Base-by-base conservation (phyloP, 305 asterid species). In the Fraxinus ornus region DNA sequence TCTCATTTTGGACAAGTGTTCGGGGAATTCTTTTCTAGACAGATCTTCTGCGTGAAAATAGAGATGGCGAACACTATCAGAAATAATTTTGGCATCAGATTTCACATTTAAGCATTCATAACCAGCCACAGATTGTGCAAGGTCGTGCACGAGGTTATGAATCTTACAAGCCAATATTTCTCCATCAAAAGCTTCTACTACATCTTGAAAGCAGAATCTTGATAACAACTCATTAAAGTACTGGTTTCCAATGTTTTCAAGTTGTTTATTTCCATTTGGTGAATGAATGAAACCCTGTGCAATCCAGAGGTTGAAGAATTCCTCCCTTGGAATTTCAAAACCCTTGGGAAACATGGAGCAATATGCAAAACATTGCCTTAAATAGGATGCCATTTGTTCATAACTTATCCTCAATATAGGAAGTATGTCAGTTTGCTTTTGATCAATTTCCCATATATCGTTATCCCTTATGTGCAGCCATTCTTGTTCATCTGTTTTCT, bases 351-450 rank as follows among this genome's bases (percentile, higher is more conserved):
- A 88, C 92, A 86, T 86, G 47, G 90, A 88, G 87, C 90, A 90
- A 85, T 90, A 90, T 9, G 92, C 91, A 80, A 90, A 88, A 75
- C 94, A 90, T 73, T 89, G 94, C 87, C 85, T 91, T 79, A 91
- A 75, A 83, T 86, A 74, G 37, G 89, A 83, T 10, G 94, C 90
- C 80, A 90, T 77, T 47, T 82, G 82, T 60, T 89, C 92, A 72
- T 89, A 90, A 74, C 91, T 90, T 78, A 89, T 82, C 83, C 84
- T 75, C 84, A 90, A 76, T n/a, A 90, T 70, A 12, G 91, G 90
- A 28, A 91, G 84, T 33, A 91, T 88, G 41, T 88, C 92, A 35
- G 78, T 86, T 32, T 84, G 81, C 68, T 88, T 86, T 84, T 90
- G 91, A 77, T 84, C 90, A 33, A 85, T 90, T 76, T 87, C 88